Evolutionary conservation across 192 early-diverging fungal species (phyloP), one percentile per base, ranked within the genome.

Genomic region (Dissophora globulifera): DNA sequence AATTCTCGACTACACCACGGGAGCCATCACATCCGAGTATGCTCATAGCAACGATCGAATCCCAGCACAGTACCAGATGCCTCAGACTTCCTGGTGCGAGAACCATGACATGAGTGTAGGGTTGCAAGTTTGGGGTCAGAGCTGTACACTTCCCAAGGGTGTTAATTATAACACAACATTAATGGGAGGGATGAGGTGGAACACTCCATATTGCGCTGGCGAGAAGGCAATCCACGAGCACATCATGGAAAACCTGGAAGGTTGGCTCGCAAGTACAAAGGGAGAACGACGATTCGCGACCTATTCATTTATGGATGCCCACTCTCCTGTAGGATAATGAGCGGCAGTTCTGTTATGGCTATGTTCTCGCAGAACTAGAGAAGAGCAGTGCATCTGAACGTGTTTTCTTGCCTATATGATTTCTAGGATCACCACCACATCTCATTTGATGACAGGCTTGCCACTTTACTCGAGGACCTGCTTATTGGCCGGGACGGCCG

Each of bases 241-340:
- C 46, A 68, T 65, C 17, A 66, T 79, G 67, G 78, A 79, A 4
- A 61, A 70, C 22, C 20, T 79, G 47, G 61, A 70, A 25, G 78
- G 78, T 33, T 70, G 58, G 68, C 46, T 69, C 12, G 55, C 33
- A 15, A 65, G 56, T 32, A 66, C 56, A 26, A 60, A 71, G 30
- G 62, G 68, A 32, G 30, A 60, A 15, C 31, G 63, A 17, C 51
- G 78, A 2, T 79, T 70, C 35, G 78, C 62, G 11, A 70, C 78
- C 5, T 69, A 61, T n/a, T 66, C 78, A 1, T 71, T 79, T 12
- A 65, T 79, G 67, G 78, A 79, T 25, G 35, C 78, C 17, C 78
- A 79, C 49, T 70, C 67, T 22, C 67, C 78, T 15, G 78, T 69
- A 59, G 51, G 78, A n/a, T n/a, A n/a, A n/a, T n/a, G n/a, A n/a